Conservation (phyloP, 768 basidiomycete species). For the Candolleomyces efflorescens region DNA sequence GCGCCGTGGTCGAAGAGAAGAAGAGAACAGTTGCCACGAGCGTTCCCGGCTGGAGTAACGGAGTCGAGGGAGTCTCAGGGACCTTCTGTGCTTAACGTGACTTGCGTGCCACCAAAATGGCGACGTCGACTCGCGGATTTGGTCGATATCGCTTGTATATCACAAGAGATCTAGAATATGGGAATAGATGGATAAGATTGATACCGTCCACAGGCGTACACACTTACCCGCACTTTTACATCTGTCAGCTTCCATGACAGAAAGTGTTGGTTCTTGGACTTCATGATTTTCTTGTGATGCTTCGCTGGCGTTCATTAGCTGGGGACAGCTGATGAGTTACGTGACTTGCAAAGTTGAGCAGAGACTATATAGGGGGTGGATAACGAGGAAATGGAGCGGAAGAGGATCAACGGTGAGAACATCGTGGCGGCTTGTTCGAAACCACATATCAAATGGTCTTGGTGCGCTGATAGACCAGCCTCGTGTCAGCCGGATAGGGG, state of each 20-base stretch:
- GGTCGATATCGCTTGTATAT: conserved; percentile 3
- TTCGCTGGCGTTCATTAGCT: too few relatives aligned
- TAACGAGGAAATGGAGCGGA: too few relatives aligned
- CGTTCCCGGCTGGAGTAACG: background rate
- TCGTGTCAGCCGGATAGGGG: too few relatives aligned
- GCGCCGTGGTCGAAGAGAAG: background rate
- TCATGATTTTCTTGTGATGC: background rate
- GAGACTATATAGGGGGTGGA: too few relatives aligned
- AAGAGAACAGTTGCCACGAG: background rate
- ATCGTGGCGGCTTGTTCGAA: too few relatives aligned
- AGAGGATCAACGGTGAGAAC: too few relatives aligned
- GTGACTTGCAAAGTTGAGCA: too few relatives aligned
- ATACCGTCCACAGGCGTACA: background rate
- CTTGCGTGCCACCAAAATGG: background rate
- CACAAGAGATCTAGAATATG: conserved; percentile 3
- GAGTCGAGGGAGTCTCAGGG: too few relatives aligned
- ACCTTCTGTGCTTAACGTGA: background rate
- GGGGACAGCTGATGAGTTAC: too few relatives aligned
- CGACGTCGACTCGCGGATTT: background rate
- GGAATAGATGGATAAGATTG: conserved; percentile 3
- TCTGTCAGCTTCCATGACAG: background rate
- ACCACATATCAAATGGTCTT: background rate
- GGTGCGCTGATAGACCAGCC: background rate
- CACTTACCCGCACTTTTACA: too few relatives aligned
- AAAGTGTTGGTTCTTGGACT: background rate